Percentiles rank a stretch among this genome's conserved stretches.
These are phyloP conservation scores for Leptomonas pyrrhocoris DNA, from an alignment of 208 protist genomes.

Conservation along the genomic window DNA sequence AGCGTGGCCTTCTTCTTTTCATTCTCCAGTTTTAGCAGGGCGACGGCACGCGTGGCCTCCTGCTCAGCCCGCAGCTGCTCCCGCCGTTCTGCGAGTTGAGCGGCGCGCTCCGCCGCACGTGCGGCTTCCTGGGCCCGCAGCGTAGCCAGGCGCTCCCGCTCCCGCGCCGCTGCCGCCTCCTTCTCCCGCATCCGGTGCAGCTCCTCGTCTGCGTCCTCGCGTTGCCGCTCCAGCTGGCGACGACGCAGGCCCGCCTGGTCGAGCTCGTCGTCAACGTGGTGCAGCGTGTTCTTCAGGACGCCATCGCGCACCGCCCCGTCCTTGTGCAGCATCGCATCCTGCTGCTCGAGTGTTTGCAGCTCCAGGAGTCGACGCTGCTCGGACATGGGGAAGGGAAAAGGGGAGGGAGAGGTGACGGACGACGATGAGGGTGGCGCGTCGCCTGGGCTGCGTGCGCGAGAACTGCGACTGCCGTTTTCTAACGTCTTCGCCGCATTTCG, in stretches of 20 bases:
- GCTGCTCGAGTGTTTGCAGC: slow-evolving; percentile 69
- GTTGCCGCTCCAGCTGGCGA: slow-evolving; percentile 39
- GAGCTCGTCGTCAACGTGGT: slow-evolving; percentile 39
- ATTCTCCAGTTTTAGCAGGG: slow-evolving; percentile 62
- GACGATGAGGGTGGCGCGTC: not conserved
- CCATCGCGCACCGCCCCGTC: slow-evolving; percentile 34
- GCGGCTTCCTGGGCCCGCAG: slow-evolving; percentile 43
- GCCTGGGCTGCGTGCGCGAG: not conserved
- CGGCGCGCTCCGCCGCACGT: slow-evolving; percentile 37
- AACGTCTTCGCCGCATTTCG: not conserved
- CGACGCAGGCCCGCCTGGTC: slow-evolving; percentile 30
- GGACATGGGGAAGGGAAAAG: slow-evolving; percentile 28
- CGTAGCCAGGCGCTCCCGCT: slow-evolving; percentile 40
- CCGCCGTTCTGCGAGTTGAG: slow-evolving; percentile 52
- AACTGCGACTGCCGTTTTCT: not conserved
- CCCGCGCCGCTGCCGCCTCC: slow-evolving; percentile 33
- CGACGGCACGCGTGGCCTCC: slow-evolving; percentile 48
- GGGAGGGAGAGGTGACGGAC: not conserved
- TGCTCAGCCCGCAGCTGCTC: slow-evolving; percentile 61
- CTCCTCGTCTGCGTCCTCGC: slow-evolving; percentile 40
- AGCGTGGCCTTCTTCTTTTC: slow-evolving; percentile 60
- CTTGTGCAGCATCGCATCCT: slow-evolving; percentile 42
- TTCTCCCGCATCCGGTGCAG: slow-evolving; percentile 33
- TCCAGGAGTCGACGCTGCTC: slow-evolving; percentile 53
- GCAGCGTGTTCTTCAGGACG: slow-evolving; percentile 41